Evolutionary conservation across 805 yeast species (phyloP).

Genomic region (Suhomyces sp.): DNA sequence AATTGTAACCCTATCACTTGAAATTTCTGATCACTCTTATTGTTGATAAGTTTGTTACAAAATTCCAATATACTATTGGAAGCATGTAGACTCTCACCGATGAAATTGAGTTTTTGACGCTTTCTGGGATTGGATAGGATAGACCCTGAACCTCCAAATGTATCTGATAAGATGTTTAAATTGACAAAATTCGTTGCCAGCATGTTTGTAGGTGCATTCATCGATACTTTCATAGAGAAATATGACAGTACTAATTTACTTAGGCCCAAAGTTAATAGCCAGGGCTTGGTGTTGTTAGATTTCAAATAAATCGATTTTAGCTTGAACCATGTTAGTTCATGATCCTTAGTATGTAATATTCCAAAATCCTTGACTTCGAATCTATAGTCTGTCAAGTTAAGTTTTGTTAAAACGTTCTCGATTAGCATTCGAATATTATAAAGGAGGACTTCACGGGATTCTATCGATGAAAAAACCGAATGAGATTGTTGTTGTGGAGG

Average conservation of each 20-base stretch:
- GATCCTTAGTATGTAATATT: neutral
- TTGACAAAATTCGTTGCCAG: no score
- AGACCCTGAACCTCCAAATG: no score
- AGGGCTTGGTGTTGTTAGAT: conserved; percentile 24
- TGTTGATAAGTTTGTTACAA: conserved; percentile 22
- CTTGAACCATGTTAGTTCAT: conserved; percentile 23
- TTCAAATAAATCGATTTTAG: conserved; percentile 22
- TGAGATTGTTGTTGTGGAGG: no score
- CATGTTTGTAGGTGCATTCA: no score
- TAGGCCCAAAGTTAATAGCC: conserved; percentile 44
- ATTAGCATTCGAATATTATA: conserved; percentile 24
- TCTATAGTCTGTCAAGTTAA: conserved; percentile 11
- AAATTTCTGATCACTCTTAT: conserved; percentile 13
- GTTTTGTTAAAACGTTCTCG: conserved; percentile 19
- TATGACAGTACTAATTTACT: conserved; percentile 30
- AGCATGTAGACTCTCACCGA: conserved; percentile 19
- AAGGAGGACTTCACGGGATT: conserved; percentile 8
- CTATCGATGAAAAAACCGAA: no score
- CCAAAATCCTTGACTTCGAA: conserved; percentile 16
- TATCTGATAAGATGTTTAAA: no score
- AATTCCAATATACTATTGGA: conserved; percentile 24
- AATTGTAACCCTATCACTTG: conserved; percentile 28
- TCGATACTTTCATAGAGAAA: conserved; percentile 27
- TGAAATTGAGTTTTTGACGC: conserved; percentile 27
- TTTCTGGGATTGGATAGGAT: conserved; percentile 16